Evolutionary conservation across 352 stramenopile genomes (phyloP), one percentile per base, ranked within the genome.

Genomic region (Pythium sukuiense): DNA sequence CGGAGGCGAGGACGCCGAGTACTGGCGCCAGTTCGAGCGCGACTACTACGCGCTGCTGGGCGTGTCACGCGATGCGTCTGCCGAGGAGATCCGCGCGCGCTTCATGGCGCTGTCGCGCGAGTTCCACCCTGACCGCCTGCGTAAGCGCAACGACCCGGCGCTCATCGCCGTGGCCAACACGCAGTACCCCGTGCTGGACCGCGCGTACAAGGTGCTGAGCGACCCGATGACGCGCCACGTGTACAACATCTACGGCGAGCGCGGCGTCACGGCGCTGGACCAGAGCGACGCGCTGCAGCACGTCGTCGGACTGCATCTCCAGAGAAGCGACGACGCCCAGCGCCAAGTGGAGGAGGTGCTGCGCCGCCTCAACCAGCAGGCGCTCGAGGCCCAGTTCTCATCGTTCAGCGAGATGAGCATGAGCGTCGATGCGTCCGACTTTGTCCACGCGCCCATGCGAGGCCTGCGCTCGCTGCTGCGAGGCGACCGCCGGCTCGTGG

Each of bases 41-140:
- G 86, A 95, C 71, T 95, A 95, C 69, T 96, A 95, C 73, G 83
- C 82, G 57, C 73, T 95, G 16, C 73, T 97, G 43, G 79, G 86
- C 12, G 80, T 96, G 30, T 12, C 71, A 6, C 81, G 85, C 30
- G 69, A 81, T 55, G 88, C 86, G 9, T 71, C 70, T 0, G 61
- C 65, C n/a, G 79, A 87, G 37, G 82, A 90, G 59, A 86, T 97
- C 50, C 83, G 87, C 61, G 71, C 66, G 26, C 73, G 74, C 11
- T 97, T 91, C 73, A 61, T 90, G 54, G 69, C 72, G 45, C 73
- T 95, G 3, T 94, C 87, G 48, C 83, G 85, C 55, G 85, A 92
- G 73, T 92, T 95, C 68, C 89, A 97, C 60, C 89, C 89, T 20
- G 89, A 97, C 61, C 80, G 83, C 11, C 80, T 81, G 24, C 75